These are phyloP conservation scores for Gamarada debralockiae DNA, from an alignment of 495 filamentous ascomycete genomes.

Conservation along the genomic window DNA sequence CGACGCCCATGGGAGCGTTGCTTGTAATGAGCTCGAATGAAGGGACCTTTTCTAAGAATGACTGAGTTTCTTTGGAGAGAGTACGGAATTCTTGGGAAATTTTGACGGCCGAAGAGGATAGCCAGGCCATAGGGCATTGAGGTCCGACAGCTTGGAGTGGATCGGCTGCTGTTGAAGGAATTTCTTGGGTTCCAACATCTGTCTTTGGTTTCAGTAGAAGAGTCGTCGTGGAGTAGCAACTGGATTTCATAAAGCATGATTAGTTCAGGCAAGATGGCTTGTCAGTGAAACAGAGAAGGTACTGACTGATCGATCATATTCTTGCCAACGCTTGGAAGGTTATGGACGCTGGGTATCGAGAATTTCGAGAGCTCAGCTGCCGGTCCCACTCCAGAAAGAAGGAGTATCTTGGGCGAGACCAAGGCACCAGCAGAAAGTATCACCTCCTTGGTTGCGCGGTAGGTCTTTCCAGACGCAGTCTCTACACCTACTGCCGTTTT, in stretches of 20 bases:
- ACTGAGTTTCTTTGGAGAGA: conserved; percentile 1
- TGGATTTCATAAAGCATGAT: too few species aligned
- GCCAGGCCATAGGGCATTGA: neutral
- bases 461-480: conserved; percentile 25
- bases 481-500: conserved; percentile 31
- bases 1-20: neutral
- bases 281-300: neutral
- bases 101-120: neutral
- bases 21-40: neutral
- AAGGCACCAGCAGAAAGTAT: conserved; percentile 53
- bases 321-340: conserved; percentile 48
- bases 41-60: neutral
- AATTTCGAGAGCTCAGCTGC: conserved; percentile 41
- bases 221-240: neutral
- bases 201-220: neutral
- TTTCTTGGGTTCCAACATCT: neutral
- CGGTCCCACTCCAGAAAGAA: conserved; percentile 74
- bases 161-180: neutral
- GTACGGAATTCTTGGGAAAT: neutral
- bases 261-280: too few species aligned
- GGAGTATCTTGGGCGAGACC: conserved; percentile 55
- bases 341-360: conserved; percentile 42
- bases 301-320: conserved; percentile 52
- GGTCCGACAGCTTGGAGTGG: neutral
- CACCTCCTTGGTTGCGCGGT: conserved; percentile 46